Base-by-base conservation (phyloP, 192 early-diverging fungal species). In the Coemansia reversa region DNA sequence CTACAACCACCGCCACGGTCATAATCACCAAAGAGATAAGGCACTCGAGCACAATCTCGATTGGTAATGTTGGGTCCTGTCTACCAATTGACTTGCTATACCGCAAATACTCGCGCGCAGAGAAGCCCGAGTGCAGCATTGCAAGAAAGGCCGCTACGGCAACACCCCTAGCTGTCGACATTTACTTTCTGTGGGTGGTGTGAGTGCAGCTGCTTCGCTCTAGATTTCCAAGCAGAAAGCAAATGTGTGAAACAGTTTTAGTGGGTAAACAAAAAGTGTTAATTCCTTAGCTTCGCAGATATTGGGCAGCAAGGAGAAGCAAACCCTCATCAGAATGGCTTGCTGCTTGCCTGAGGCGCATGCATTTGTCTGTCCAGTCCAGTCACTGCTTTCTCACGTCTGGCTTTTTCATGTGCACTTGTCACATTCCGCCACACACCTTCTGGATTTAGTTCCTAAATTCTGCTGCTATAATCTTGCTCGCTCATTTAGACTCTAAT, bases 101-200 rank as follows among this genome's bases (percentile, higher is more conserved):
- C 54, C 74, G 51, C 23, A 79, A 66, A 51, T 67, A 71, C 52
- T 79, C 77, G 51, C 77, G 77, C 20, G 77, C 77, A 9, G 72
- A 62, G 72, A 74, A 79, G 23, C 77, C 77, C 25, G 77, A 63
- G 65, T 79, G 77, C 65, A 79, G 72, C 67, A 79, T 79, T 25
- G 51, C 56, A 48, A 79, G 51, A 35, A 74, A 79, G 24, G 77
- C 72, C 2, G 69, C 59, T 23, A 60, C 58, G 2, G 77, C 71
- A n/a, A 79, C 54, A 49, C 65, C 77, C 72, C 70, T 74, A 35
- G 65, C 67, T 23, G 50, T 60, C 18, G 66, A 8, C 67, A 61
- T 70, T 23, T 59, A 1, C 33, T 35, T 51, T 3, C 27, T 27
- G 27, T 27, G 27, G 1, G 33, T 35, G 33, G 33, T 35, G 33